Percentiles rank a stretch among this genome's conserved stretches.
Evolutionary conservation across 2,329 filamentous ascomycete genomes (phyloP).

Genomic region (Aspergillus phoenicis): DNA sequence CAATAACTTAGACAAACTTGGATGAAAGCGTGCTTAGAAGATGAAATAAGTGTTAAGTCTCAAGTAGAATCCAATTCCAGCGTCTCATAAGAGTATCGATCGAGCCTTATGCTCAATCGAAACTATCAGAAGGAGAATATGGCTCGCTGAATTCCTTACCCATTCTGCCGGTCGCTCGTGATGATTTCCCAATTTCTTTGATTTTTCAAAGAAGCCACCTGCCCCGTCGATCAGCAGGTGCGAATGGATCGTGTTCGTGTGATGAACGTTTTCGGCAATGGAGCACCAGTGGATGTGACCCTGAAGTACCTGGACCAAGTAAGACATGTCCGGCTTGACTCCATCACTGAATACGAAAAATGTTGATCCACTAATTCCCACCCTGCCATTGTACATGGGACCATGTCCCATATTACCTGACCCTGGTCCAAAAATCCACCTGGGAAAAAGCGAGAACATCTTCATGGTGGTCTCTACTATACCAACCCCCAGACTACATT

Average conservation of each 20-base stretch:
- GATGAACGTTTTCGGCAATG: not conserved
- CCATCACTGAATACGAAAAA: not conserved
- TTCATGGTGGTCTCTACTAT: not conserved
- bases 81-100: too few relatives aligned
- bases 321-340: not conserved
- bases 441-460: not conserved
- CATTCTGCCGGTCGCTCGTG: too few relatives aligned
- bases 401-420: not conserved
- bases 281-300: not conserved
- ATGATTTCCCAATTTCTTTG: too few relatives aligned
- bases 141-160: too few relatives aligned
- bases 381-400: not conserved
- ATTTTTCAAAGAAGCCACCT: not conserved
- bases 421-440: not conserved
- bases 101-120: too few relatives aligned
- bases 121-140: too few relatives aligned
- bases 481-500: not conserved
- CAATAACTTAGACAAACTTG: too few relatives aligned
- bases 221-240: not conserved
- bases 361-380: not conserved
- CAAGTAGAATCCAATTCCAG: too few relatives aligned
- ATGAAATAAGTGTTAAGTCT: too few relatives aligned
- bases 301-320: not conserved
- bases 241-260: not conserved
- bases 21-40: too few relatives aligned